Conservation (phyloP, 2,329 filamentous ascomycete genomes). For the Apiospora kogelbergensis region DNA sequence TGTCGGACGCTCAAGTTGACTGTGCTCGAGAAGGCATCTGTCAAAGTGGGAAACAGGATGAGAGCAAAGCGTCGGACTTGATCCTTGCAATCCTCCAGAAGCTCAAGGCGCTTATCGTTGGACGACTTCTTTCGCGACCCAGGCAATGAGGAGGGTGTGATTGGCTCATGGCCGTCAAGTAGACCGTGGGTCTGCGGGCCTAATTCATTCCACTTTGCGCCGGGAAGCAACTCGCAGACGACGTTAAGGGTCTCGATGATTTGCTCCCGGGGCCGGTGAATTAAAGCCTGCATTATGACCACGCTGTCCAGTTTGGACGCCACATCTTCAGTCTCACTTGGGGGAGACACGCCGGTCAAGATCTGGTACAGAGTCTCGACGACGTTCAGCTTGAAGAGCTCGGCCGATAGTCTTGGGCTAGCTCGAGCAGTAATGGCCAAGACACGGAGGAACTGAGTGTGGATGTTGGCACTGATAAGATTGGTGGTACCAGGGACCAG, state of each 20-base stretch:
- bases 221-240: slow-evolving; percentile 89
- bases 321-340: slow-evolving; percentile 72
- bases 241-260: slow-evolving; percentile 97
- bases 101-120: slow-evolving; percentile 78
- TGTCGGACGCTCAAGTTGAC: slow-evolving; percentile 93
- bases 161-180: slow-evolving; percentile 38
- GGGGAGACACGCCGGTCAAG: slow-evolving; percentile 90
- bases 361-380: slow-evolving; percentile 98
- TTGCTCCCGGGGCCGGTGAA: slow-evolving; percentile 92
- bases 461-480: slow-evolving; percentile 88
- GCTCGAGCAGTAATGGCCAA: slow-evolving; percentile 87
- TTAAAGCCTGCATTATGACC: slow-evolving; percentile 96
- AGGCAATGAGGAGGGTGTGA: slow-evolving; percentile 37
- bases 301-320: slow-evolving; percentile 91
- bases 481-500: slow-evolving; percentile 94
- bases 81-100: slow-evolving; percentile 78
- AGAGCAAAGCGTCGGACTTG: slow-evolving; percentile 90
- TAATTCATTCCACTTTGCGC: slow-evolving; percentile 58
- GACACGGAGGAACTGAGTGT: slow-evolving; percentile 93
- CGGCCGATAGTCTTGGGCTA: slow-evolving; percentile 82
- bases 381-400: slow-evolving; percentile 93
- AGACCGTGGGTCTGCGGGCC: slow-evolving; percentile 30
- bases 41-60: slow-evolving; percentile 90
- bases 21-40: slow-evolving; percentile 95
- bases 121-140: slow-evolving; percentile 53